phyloP scores from a whole-genome alignment of 148 eudicot species.

The Silene conica region DNA sequence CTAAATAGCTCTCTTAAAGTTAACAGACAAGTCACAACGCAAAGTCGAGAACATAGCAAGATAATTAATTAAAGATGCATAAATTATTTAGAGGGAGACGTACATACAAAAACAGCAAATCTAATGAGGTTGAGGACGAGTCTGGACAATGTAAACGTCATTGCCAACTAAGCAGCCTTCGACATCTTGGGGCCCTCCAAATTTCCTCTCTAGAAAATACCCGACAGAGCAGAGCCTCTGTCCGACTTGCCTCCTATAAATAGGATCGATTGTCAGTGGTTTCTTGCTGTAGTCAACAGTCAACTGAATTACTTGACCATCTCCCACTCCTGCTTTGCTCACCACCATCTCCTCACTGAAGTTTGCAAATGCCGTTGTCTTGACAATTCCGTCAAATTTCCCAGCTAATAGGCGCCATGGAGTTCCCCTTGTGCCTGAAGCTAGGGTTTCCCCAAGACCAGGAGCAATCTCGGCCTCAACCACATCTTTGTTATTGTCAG shows the following conservation, averaged over 20 bases:
- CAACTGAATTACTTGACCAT: slow-evolving; percentile 63
- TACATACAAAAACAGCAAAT: background rate
- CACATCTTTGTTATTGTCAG: slow-evolving; percentile 48
- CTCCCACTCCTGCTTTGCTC: slow-evolving; percentile 47
- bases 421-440: slow-evolving; percentile 86
- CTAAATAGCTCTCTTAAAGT: slow-evolving; percentile 2
- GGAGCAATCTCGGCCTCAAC: slow-evolving; percentile 91
- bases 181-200: slow-evolving; percentile 80
- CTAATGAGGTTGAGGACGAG: slow-evolving; percentile 73
- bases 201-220: slow-evolving; percentile 70
- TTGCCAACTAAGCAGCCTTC: slow-evolving; percentile 92
- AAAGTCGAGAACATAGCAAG: background rate
- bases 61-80: background rate
- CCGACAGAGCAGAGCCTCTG: slow-evolving; percentile 81
- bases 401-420: slow-evolving; percentile 83
- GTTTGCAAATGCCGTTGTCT: slow-evolving; percentile 78
- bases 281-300: slow-evolving; percentile 84
- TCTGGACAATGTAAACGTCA: slow-evolving; percentile 73
- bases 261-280: slow-evolving; percentile 58
- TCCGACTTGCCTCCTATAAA: slow-evolving; percentile 65
- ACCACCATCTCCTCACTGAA: slow-evolving; percentile 87
- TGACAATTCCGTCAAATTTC: slow-evolving; percentile 60
- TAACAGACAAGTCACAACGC: slow-evolving; percentile 5
- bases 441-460: slow-evolving; percentile 91
- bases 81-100: background rate